Evolutionary conservation across 495 filamentous ascomycete species (phyloP), one percentile per base, ranked within the genome.

Genomic region (Acidiella bohemica): DNA sequence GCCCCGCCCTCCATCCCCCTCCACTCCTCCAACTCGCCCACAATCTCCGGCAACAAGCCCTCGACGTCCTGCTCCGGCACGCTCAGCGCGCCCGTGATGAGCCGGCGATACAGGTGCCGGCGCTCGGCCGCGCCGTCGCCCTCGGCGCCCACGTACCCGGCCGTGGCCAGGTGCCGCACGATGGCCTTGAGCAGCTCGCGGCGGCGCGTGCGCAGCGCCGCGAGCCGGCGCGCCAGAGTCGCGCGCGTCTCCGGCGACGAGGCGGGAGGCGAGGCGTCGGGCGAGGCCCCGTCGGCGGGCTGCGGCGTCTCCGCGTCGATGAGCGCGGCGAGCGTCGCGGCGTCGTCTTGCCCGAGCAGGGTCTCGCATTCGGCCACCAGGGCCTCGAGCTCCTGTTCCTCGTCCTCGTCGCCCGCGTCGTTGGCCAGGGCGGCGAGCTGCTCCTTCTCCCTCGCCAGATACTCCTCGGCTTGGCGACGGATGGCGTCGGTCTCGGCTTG

Each of bases 341-440:
- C 39, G 30, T 60, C 52, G 32, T 62, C 75, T 41, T 79, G 65
- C 32, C 85, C 79, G 5, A 88, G 66, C 30, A 94, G 81, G 20
- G 77, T 76, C 52, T 85, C 80, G 36, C 83, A 70, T 13, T 76
- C 72, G 17, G 65, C 60, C 9, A 63, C 63, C n/a, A 76, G 58
- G 28, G 71, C 67, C 39, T 77, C 70, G 11, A 74, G 65, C 51
- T 73, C 73, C 29, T 63, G 59, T 26, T 62, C 67, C 32, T 80
- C 72, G 10, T 87, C 80, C 14, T 80, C 76, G 19, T 73, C 69
- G 48, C 36, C 47, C 0, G 33, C 47, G 7, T 36, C 38, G 22
- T 30, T 36, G 37, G 44, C 46, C 30, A 48, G 46, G n/a, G n/a
- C n/a, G n/a, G n/a, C n/a, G n/a, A n/a, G n/a, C n/a, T n/a, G n/a